Percentiles rank a stretch among this genome's conserved stretches.
Conservation (phyloP, 106 monocot species). For the Dendrobium huoshanense region DNA sequence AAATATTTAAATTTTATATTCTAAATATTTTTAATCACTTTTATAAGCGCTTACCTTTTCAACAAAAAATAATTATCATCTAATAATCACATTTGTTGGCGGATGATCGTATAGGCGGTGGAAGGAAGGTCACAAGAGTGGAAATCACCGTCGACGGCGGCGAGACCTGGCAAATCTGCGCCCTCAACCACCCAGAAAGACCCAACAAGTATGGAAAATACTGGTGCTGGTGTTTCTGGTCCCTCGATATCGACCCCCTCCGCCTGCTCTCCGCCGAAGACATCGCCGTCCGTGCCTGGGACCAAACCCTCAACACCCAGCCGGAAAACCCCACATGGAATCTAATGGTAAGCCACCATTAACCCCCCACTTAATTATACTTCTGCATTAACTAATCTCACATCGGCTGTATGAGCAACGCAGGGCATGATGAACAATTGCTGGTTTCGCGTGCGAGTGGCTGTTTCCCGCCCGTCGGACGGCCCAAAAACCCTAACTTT, state of each 20-base stretch:
- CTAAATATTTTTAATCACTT: too few species aligned
- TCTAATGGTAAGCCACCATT: slow-evolving; percentile 45
- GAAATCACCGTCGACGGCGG: slow-evolving; percentile 94
- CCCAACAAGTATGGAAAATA: slow-evolving; percentile 93
- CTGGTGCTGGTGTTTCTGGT: slow-evolving; percentile 99
- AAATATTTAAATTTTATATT: too few species aligned
- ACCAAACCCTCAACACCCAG: slow-evolving; percentile 89
- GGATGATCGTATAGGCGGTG: slow-evolving; percentile 45
- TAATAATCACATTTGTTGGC: too few species aligned
- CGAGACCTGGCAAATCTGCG: slow-evolving; percentile 66
- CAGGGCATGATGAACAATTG: slow-evolving; percentile 99
- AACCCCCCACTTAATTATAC: too few species aligned
- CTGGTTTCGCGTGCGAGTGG: slow-evolving; percentile 78
- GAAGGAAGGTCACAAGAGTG: slow-evolving; percentile 90
- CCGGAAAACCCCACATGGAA: slow-evolving; percentile 97
- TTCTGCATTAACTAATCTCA: too few species aligned
- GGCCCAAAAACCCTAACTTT: slow-evolving; percentile 76
- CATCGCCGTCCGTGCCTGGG: slow-evolving; percentile 89
- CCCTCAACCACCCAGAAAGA: slow-evolving; percentile 63
- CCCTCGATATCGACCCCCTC: slow-evolving; percentile 50
- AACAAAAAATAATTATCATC: too few species aligned
- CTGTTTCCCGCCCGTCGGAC: slow-evolving; percentile 39
- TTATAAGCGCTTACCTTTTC: too few species aligned
- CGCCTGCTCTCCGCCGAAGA: slow-evolving; percentile 68
- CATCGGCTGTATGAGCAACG: background rate